Percentiles rank a stretch among this genome's conserved stretches.
phyloP scores from a whole-genome alignment of 192 early-diverging fungal species.

The Chytriomyces sp. region DNA sequence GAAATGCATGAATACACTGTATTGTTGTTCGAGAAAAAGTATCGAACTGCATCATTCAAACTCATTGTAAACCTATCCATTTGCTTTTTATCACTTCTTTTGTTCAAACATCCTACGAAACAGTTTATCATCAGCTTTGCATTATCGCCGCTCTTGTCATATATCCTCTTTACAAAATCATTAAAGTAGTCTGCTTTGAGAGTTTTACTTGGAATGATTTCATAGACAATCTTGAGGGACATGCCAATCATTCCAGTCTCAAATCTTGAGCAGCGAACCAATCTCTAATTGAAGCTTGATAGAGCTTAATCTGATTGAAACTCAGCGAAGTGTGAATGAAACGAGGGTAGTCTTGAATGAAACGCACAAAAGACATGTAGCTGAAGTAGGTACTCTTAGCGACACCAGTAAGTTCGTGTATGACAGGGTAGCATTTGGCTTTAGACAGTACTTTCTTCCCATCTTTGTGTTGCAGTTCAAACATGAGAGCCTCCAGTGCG shows the following conservation, averaged over 20 bases:
- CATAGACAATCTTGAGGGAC: too few relatives aligned
- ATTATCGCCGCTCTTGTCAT: background rate
- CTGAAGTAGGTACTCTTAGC: slow-evolving; percentile 12
- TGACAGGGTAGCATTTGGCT: slow-evolving; percentile 7
- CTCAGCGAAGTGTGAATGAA: slow-evolving; percentile 16
- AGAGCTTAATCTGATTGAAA: slow-evolving; percentile 6
- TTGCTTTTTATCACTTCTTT: background rate
- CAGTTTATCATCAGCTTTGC: background rate
- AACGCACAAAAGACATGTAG: background rate
- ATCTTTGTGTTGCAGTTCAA: background rate
- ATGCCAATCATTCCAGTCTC: background rate
- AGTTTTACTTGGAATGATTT: too few relatives aligned
- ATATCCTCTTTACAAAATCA: too few relatives aligned
- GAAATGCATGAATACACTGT: slow-evolving; percentile 2
- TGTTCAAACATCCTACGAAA: background rate
- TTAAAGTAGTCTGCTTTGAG: too few relatives aligned
- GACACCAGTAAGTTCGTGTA: slow-evolving; percentile 4
- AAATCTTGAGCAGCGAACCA: slow-evolving; percentile 6
- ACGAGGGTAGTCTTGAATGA: background rate
- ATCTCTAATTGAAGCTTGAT: slow-evolving; percentile 6
- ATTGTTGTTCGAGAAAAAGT: background rate
- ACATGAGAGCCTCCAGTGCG: background rate
- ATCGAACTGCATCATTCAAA: slow-evolving; percentile 3
- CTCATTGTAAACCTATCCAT: background rate
- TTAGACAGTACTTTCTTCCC: background rate